A percentile compares a stretch with the other conserved stretches of the same genome.
These are phyloP conservation scores for Elasticomyces elasticus DNA, from an alignment of 495 filamentous ascomycete genomes.

Conservation along the genomic window DNA sequence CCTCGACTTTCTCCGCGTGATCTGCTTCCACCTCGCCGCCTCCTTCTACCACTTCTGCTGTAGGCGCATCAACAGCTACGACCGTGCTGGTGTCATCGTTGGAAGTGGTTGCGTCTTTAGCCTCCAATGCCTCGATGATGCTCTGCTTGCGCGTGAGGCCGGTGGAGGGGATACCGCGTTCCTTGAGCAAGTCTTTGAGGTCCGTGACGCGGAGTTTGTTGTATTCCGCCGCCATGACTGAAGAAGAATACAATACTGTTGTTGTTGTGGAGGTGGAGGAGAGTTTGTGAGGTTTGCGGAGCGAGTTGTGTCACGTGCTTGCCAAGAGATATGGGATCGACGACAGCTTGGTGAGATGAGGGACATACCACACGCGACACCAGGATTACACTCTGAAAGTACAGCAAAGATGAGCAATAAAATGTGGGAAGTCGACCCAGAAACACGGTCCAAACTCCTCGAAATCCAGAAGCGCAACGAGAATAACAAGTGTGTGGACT, in stretches of 20 bases:
- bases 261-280: no score
- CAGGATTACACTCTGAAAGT: no score
- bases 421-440: conserved; percentile 98
- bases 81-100: no score
- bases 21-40: not conserved
- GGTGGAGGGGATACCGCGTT: conserved; percentile 31
- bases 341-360: no score
- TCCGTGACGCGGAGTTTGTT: conserved; percentile 31
- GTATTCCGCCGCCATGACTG: conserved; percentile 28
- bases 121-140: conserved; percentile 31
- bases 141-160: conserved; percentile 33
- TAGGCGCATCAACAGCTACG: not conserved
- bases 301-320: no score
- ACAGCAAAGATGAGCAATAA: conserved; percentile 33
- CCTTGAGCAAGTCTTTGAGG: conserved; percentile 28
- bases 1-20: conserved; percentile 1
- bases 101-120: conserved; percentile 25
- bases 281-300: no score
- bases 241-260: not conserved
- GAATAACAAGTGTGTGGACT: conserved; percentile 89
- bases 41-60: not conserved
- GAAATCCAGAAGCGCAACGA: conserved; percentile 77
- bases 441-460: conserved; percentile 84
- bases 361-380: no score
- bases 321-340: no score